Evolutionary conservation across 2,329 filamentous ascomycete genomes (phyloP), one percentile per base, ranked within the genome.

Genomic region (Aureobasidium lini): DNA sequence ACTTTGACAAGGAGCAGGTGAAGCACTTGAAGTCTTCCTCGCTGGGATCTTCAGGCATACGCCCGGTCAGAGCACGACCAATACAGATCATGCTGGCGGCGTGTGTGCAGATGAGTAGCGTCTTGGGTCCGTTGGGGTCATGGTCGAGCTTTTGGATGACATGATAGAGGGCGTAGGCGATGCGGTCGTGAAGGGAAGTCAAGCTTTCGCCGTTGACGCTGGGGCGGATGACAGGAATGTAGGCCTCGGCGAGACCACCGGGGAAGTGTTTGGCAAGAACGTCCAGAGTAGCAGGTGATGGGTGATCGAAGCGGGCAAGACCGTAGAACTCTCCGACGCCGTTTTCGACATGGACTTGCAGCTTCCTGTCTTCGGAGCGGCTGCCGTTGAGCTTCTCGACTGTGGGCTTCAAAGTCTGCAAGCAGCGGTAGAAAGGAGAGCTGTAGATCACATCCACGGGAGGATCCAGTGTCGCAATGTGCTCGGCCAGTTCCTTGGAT

Each of bases 61-160:
- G 63, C 9, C 90, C 91, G 1, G 92, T 96, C 66, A 99, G 76
- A 1, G 84, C 85, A 42, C 94, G 82, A 0, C 93, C 93, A 65
- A 94, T 82, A 8, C 89, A 87, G 70, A 99, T 96, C 67, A 97
- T 82, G 10, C 87, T 84, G 4, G 94, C 94, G 1, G 94, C 94
- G 76, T 99, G 94, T 1, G 89, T 88, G 74, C 90, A 96, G 40
- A 99, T 79, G 42, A 96, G 73, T 28, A 96, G 79, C 0, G 89
- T 81, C 66, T 82, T 84, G 36, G 79, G 77, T 40, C 82, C 78
- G n/a, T 84, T 83, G 50, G 88, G 77, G 50, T 84, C 80, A 6
- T 71, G 69, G 69, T 96, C 91, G 61, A 89, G 85, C 57, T 84
- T 81, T 31, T 81, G 78, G 65, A 96, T 87, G 65, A 96, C 84